Evolutionary conservation across 495 filamentous ascomycete species (phyloP), one percentile per base, ranked within the genome.

Genomic region (Neurospora sp.): DNA sequence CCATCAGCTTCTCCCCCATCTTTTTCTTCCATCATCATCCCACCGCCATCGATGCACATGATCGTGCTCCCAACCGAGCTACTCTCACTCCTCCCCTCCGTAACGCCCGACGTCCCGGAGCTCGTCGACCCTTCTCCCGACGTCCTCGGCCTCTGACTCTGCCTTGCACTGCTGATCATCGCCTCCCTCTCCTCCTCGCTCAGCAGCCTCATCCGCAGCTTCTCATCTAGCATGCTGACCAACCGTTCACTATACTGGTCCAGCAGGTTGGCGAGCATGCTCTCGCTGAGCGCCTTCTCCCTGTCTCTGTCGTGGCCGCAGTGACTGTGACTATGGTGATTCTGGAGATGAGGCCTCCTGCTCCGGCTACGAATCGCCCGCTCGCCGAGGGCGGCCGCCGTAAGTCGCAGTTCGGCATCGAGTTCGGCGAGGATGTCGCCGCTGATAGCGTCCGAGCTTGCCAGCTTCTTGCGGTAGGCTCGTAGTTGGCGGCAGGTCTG

Each of bases 391-490:
- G 89, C 90, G 8, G 90, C 86, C 1, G 89, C 86, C 0, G 94
- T 96, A 35, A 94, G 85, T 2, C 89, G 86, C 68, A 99, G 82
- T 79, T 97, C 95, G 44, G 90, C 87, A 73, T 96, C 92, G 7
- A 97, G 84, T 77, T 96, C 92, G 45, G 89, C 88, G 22, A 92
- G 81, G 3, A 88, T 80, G 70, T 93, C 90, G 14, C 89, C 82
- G 39, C 86, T 86, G 45, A 94, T 88, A 3, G 86, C 82, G 39
- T 89, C 87, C 14, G 87, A 88, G 14, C 88, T 89, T 31, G 88
- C 81, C 8, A 97, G 86, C 77, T 93, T 93, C 82, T 94, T 95
- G 18, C 96, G 87, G 77, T 96, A 98, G 3, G 90, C 88, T 69
- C 91, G 89, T 8, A 99, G 85, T 6, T 90, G 90, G 37, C 91